A percentile compares a stretch with the other conserved stretches of the same genome.
Evolutionary conservation across 225 moss, liverwort and hornwort species (phyloP).

Genomic region (Pseudoscleropodium purum): DNA sequence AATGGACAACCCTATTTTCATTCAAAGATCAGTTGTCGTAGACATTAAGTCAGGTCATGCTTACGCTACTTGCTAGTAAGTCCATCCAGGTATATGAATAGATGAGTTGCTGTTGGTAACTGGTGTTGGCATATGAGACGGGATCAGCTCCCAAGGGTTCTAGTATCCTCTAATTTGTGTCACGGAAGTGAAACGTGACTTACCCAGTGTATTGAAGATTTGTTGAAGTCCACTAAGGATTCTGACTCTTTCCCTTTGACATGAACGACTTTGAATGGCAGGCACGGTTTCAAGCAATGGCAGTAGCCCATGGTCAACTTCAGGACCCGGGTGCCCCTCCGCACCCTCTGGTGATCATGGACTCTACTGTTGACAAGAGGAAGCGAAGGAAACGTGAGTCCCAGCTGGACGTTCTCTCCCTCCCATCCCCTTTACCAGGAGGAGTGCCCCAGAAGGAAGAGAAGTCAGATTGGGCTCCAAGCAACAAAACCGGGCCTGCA

Average conservation of each 20-base stretch:
- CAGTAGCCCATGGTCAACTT: conserved; percentile 51
- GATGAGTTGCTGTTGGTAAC: background rate
- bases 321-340: conserved; percentile 23
- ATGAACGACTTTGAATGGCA: conserved; percentile 10
- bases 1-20: background rate
- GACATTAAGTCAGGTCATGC: background rate
- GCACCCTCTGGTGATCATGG: conserved; percentile 37
- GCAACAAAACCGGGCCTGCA: conserved; percentile 60
- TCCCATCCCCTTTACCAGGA: conserved; percentile 38
- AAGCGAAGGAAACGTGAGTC: conserved; percentile 70
- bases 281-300: conserved; percentile 72
- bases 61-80: background rate
- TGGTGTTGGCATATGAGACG: background rate
- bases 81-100: background rate
- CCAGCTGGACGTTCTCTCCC: conserved; percentile 53
- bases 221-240: background rate
- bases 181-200: background rate
- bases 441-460: conserved; percentile 42
- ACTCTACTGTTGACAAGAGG: conserved; percentile 48
- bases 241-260: background rate
- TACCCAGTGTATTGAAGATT: background rate
- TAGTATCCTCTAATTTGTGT: background rate
- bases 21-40: background rate
- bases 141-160: background rate
- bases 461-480: conserved; percentile 39